These are phyloP conservation scores for Lentinus brumalis DNA, from an alignment of 768 basidiomycete genomes.

Conservation along the genomic window DNA sequence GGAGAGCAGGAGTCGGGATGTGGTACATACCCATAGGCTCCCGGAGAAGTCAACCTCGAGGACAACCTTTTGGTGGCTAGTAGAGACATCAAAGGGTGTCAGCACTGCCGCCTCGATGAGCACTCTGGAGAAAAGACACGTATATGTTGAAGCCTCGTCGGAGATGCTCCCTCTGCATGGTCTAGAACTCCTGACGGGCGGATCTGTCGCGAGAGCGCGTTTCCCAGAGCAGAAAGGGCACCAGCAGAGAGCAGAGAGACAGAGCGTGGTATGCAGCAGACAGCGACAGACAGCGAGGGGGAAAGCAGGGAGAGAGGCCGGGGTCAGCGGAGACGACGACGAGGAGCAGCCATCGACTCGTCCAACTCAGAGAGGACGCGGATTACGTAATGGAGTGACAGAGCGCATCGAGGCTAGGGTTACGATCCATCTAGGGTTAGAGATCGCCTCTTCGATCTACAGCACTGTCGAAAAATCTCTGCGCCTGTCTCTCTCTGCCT, in stretches of 20 bases:
- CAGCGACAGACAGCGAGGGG: neutral
- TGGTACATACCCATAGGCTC: slow-evolving; percentile 68
- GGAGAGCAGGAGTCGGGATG: slow-evolving; percentile 24
- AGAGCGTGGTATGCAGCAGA: slow-evolving; percentile 13
- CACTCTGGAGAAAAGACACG: slow-evolving; percentile 47
- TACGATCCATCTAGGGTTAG: slow-evolving; percentile 18
- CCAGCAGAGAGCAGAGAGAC: neutral
- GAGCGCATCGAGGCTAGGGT: slow-evolving; percentile 13
- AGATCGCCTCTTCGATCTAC: slow-evolving; percentile 22
- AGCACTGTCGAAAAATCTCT: slow-evolving; percentile 12
- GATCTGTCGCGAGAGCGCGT: slow-evolving; percentile 10
- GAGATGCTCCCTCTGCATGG: slow-evolving; percentile 72
- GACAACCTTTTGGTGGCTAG: slow-evolving; percentile 95
- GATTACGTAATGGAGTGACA: slow-evolving; percentile 19
- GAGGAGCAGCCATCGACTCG: slow-evolving; percentile 16
- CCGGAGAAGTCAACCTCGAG: slow-evolving; percentile 93
- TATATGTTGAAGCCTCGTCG: slow-evolving; percentile 91
- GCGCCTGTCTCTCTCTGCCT: neutral
- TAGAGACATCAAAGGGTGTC: slow-evolving; percentile 60
- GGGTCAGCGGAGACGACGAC: slow-evolving; percentile 5
- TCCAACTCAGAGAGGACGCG: slow-evolving; percentile 15
- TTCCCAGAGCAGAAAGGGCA: neutral
- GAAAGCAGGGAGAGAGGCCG: neutral
- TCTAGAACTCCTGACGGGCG: slow-evolving; percentile 26
- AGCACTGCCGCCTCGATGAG: slow-evolving; percentile 31